Percentiles rank a stretch among this genome's conserved stretches.
These are phyloP conservation scores for Annulohypoxylon maeteangense DNA, from an alignment of 495 filamentous ascomycete species.

Conservation along the genomic window DNA sequence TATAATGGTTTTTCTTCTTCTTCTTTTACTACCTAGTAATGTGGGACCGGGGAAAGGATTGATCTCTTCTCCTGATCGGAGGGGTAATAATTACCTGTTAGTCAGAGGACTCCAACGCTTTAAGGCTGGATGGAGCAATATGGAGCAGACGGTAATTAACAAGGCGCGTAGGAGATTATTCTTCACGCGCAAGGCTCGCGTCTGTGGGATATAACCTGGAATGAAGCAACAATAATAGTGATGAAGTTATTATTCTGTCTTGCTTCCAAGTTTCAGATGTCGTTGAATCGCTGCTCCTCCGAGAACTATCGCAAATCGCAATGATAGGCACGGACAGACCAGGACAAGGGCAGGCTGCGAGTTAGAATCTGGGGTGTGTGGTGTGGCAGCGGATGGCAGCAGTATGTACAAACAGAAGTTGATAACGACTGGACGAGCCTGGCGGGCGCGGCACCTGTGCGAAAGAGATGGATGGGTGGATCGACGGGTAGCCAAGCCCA, in stretches of 20 bases:
- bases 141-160: slow-evolving; percentile 10
- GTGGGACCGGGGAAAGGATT: slow-evolving; percentile 25
- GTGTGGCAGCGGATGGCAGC: slow-evolving; percentile 48
- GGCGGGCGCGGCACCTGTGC: slow-evolving; percentile 37
- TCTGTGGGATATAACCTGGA: slow-evolving; percentile 17
- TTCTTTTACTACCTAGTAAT: slow-evolving; percentile 9
- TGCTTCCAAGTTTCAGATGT: slow-evolving; percentile 34
- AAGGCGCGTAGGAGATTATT: slow-evolving; percentile 13
- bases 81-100: slow-evolving; percentile 16
- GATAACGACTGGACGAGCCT: slow-evolving; percentile 40
- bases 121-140: slow-evolving; percentile 1
- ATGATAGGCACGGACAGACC: slow-evolving; percentile 45
- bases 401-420: slow-evolving; percentile 41
- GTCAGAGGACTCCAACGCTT: slow-evolving; percentile 19
- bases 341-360: slow-evolving; percentile 43
- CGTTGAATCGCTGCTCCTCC: slow-evolving; percentile 29
- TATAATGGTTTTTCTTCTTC: slow-evolving; percentile 15
- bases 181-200: slow-evolving; percentile 11
- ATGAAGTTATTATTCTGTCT: slow-evolving; percentile 12
- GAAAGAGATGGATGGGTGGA: slow-evolving; percentile 47
- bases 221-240: slow-evolving; percentile 8
- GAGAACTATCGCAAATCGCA: slow-evolving; percentile 40
- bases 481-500: slow-evolving; percentile 42
- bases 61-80: slow-evolving; percentile 24
- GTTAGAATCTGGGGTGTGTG: slow-evolving; percentile 48